Conservation (phyloP, 2,329 filamentous ascomycete species). For the Fusarium tricinctum region DNA sequence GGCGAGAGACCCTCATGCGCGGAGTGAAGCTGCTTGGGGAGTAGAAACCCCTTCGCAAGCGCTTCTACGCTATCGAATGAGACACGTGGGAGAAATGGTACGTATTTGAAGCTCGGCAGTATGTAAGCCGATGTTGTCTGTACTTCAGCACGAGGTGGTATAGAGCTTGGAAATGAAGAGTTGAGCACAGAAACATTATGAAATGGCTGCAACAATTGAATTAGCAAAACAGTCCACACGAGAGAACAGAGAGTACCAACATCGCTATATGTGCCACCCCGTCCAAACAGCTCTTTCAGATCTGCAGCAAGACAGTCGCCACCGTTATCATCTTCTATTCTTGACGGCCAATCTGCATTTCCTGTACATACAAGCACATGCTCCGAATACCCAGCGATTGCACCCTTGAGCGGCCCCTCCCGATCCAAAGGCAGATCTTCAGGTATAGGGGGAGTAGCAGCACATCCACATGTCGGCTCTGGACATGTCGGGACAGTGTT, state of each 20-base stretch:
- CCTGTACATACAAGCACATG: constrained; percentile 89
- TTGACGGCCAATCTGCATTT: constrained; percentile 82
- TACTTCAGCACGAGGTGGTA: constrained; percentile 59
- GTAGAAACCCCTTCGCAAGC: constrained; percentile 74
- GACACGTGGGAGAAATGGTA: constrained; percentile 77
- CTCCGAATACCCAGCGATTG: constrained; percentile 82
- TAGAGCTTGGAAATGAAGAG: constrained; percentile 76
- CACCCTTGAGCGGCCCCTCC: constrained; percentile 77
- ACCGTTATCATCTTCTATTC: constrained; percentile 84
- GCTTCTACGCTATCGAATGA: constrained; percentile 68
- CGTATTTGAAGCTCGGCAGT: constrained; percentile 85
- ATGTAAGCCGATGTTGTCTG: constrained; percentile 78
- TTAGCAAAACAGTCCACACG: constrained; percentile 58
- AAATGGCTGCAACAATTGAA: constrained; percentile 75
- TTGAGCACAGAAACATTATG: constrained; percentile 84
- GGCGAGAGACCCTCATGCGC: constrained; percentile 72
- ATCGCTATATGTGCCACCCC: constrained; percentile 76
- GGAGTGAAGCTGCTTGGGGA: constrained; percentile 73
- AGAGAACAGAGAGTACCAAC: constrained; percentile 58
- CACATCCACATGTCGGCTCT: constrained; percentile 80
- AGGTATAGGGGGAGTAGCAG: constrained; percentile 74
- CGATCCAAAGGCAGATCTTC: constrained; percentile 81
- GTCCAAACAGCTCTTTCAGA: constrained; percentile 77
- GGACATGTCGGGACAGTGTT: constrained; percentile 73
- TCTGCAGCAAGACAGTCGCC: constrained; percentile 77